These are phyloP conservation scores for Filobasidium wieringae DNA, from an alignment of 768 basidiomycete genomes.

Conservation along the genomic window DNA sequence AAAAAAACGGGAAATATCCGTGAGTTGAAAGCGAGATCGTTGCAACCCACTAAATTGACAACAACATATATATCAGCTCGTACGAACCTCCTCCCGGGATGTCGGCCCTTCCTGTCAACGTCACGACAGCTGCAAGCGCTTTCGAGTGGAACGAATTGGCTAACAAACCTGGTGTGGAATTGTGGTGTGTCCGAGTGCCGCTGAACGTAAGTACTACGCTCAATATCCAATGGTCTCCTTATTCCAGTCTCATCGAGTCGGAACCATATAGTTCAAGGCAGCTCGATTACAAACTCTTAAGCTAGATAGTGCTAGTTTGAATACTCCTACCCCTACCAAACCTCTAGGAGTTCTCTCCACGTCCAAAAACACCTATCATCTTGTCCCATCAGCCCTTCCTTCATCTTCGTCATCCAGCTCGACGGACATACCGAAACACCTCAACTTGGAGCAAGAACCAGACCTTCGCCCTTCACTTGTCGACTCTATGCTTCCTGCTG, in stretches of 20 bases:
- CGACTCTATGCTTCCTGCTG: conserved; percentile 20
- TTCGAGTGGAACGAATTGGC: conserved; percentile 32
- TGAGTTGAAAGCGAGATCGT: no score
- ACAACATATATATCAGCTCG: no score
- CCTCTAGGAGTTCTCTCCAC: conserved; percentile 19
- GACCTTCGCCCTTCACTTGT: conserved; percentile 21
- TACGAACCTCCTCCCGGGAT: conserved; percentile 26
- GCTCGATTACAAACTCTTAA: conserved; percentile 22
- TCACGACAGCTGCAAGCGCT: conserved; percentile 15
- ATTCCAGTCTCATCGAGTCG: not conserved
- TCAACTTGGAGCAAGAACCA: conserved; percentile 14
- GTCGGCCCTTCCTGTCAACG: conserved; percentile 9
- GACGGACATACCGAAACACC: not conserved
- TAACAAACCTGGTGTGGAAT: conserved; percentile 22
- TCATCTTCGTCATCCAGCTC: not conserved
- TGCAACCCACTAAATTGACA: no score
- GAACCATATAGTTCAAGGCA: conserved; percentile 25
- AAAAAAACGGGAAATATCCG: not conserved
- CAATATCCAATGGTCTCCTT: not conserved
- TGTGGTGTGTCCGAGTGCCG: conserved; percentile 35
- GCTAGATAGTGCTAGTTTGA: not conserved
- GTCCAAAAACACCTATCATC: conserved; percentile 18
- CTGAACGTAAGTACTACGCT: conserved; percentile 18
- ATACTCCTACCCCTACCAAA: not conserved
- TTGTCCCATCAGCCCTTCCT: conserved; percentile 2